Conservation (phyloP, 139 green algal genomes). For the Tetradesmus lagerheimii region DNA sequence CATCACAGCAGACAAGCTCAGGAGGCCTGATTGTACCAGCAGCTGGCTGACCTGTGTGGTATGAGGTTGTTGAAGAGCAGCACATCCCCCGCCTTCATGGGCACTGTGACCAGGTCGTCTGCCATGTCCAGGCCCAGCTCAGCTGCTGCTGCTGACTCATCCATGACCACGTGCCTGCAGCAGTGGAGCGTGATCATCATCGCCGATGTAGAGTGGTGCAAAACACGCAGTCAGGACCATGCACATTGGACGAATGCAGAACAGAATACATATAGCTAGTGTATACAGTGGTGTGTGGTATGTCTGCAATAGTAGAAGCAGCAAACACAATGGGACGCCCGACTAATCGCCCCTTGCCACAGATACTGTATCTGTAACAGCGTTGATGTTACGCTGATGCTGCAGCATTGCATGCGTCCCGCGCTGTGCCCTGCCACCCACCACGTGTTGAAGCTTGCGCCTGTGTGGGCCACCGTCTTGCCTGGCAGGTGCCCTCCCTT, state of each 20-base stretch:
- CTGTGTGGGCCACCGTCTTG: constrained; percentile 9
- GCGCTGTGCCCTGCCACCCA: not conserved
- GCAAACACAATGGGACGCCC: not conserved
- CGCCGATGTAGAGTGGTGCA: too few relatives aligned
- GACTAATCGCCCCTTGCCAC: too few relatives aligned
- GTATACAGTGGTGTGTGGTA: too few relatives aligned
- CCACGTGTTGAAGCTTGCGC: constrained; percentile 17
- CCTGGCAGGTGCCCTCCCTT: constrained; percentile 2
- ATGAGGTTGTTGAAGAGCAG: constrained; percentile 50
- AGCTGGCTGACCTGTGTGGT: constrained; percentile 33
- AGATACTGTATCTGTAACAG: too few relatives aligned
- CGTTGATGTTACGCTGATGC: not conserved
- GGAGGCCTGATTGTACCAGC: too few relatives aligned
- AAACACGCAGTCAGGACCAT: too few relatives aligned
- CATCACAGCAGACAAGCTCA: too few relatives aligned
- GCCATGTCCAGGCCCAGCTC: constrained; percentile 16
- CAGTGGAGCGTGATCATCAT: not conserved
- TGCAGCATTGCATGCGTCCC: not conserved
- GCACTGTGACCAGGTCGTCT: not conserved
- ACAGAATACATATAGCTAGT: too few relatives aligned
- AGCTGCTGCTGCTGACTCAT: constrained; percentile 22
- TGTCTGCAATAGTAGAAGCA: not conserved
- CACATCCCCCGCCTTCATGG: constrained; percentile 30
- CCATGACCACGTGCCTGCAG: constrained; percentile 26
- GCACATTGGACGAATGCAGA: too few relatives aligned